Evolutionary conservation across 345 rosid genomes (phyloP), one percentile per base, ranked within the genome.

Genomic region (Acer saccharum): DNA sequence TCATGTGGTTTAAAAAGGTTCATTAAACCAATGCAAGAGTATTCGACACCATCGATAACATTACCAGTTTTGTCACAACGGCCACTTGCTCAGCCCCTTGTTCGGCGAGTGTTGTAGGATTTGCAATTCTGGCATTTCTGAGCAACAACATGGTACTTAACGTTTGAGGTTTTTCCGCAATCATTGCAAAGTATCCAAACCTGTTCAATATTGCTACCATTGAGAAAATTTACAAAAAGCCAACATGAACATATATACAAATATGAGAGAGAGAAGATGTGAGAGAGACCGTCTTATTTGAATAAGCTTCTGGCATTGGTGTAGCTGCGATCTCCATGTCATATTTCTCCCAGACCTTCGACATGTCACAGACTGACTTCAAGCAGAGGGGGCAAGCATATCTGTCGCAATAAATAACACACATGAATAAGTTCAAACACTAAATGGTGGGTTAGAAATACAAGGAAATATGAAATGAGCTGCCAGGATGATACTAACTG

Each of bases 341-440:
- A 39, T 87, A 84, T 79, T 90, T 93, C 88, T 94, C 98, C 98
- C 98, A 94, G 17, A 91, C 96, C 81, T 85, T 84, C 12, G 98
- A 94, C 98, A 94, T 92, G 68, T 94, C 98, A 79, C 97, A 91
- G 3, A 93, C 97, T 0, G 98, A 93, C 79, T 91, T 94, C 6
- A 94, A 93, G 82, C 98, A 94, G 29, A 94, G 85, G 11, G 98
- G 98, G 82, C 98, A 94, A 0, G 98, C 91, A 77, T 87, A 94
- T 78, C 98, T 94, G 85, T 73, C 0, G 27, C 13, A 20, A 7
- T 7, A n/a, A 21, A 14, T 60, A 17, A 29, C 60, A 29, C 7
- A 39, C 10, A 72, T 73, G 48, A 81, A 44, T 39, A 74, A 74
- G 21, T 58, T 17, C 67, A 69, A 21, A 27, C 16, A 14, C 12